Conservation (phyloP, 2,329 filamentous ascomycete genomes). For the Exophiala sp. region DNA sequence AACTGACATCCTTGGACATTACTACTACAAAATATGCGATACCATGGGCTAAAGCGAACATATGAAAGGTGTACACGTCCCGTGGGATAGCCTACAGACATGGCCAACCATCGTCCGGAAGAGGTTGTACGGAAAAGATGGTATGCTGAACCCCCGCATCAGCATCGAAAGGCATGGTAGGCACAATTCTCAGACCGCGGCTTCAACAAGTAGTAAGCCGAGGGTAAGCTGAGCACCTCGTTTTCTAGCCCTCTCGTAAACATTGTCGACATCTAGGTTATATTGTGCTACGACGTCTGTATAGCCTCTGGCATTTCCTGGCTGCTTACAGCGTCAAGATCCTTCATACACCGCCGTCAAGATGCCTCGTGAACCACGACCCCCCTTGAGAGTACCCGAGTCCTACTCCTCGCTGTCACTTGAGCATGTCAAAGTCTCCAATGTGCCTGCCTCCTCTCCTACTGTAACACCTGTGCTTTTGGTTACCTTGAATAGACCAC, state of each 20-base stretch:
- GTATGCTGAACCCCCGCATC: neutral
- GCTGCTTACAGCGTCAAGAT: neutral
- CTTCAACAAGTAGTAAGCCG: neutral
- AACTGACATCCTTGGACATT: too few relatives aligned
- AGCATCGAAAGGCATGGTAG: neutral
- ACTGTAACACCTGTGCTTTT: slow-evolving; percentile 57
- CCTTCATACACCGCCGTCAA: neutral
- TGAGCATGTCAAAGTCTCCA: slow-evolving; percentile 35
- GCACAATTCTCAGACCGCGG: neutral
- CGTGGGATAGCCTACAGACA: too few relatives aligned
- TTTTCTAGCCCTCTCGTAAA: too few relatives aligned
- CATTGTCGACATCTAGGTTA: neutral
- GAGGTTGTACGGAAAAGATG: neutral
- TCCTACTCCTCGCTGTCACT: slow-evolving; percentile 34
- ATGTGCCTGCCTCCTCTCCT: slow-evolving; percentile 42
- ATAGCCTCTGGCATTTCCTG: neutral
- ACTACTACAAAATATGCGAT: too few relatives aligned
- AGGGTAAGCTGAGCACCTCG: neutral
- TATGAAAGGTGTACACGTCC: too few relatives aligned
- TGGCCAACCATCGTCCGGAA: too few relatives aligned
- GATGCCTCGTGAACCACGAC: slow-evolving; percentile 19
- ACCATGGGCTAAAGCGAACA: too few relatives aligned
- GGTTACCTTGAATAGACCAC: slow-evolving; percentile 59
- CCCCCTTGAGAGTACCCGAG: slow-evolving; percentile 29
- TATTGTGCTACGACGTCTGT: neutral